Conservation (phyloP, 2,329 filamentous ascomycete species). For the Fusarium pininemorale region DNA sequence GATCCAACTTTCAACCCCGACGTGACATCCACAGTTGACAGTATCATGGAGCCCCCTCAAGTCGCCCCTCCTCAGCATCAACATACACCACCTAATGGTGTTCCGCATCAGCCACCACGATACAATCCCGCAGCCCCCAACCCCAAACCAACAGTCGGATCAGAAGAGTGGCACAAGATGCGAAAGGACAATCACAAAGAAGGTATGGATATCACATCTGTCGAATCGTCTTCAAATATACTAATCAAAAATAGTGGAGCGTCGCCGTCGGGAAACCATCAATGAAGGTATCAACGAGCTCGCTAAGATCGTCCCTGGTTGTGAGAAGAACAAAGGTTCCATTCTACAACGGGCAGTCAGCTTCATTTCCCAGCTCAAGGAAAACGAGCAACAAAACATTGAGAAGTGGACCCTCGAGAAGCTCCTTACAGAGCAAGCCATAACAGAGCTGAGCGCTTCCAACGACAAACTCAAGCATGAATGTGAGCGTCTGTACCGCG, state of each 20-base stretch:
- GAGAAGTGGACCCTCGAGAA: conserved; percentile 96
- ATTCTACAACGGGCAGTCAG: conserved; percentile 93
- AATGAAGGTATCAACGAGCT: conserved; percentile 99
- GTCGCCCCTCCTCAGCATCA: conserved; percentile 41
- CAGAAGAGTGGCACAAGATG: conserved; percentile 97
- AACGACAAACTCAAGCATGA: conserved; percentile 89
- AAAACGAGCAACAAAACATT: conserved; percentile 92
- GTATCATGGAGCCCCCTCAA: conserved; percentile 43
- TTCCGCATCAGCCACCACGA: conserved; percentile 45
- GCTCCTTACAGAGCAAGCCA: conserved; percentile 86
- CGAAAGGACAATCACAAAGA: conserved; percentile 99
- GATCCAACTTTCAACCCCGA: conserved; percentile 48
- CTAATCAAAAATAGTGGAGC: conserved; percentile 75
- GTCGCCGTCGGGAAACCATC: conserved; percentile 94
- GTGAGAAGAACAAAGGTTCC: conserved; percentile 98
- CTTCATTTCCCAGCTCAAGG: conserved; percentile 93
- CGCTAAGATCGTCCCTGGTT: conserved; percentile 95
- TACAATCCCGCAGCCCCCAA: conserved; percentile 53
- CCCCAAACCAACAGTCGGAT: conserved; percentile 89
- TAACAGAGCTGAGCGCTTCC: conserved; percentile 84
- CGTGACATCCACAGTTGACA: conserved; percentile 44
- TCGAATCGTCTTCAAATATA: neutral
- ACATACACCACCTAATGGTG: conserved; percentile 52
- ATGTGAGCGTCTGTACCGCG: conserved; percentile 79
- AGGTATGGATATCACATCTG: conserved; percentile 66